These are phyloP conservation scores for Pichia occidentalis DNA, from an alignment of 805 yeast genomes.

Conservation along the genomic window DNA sequence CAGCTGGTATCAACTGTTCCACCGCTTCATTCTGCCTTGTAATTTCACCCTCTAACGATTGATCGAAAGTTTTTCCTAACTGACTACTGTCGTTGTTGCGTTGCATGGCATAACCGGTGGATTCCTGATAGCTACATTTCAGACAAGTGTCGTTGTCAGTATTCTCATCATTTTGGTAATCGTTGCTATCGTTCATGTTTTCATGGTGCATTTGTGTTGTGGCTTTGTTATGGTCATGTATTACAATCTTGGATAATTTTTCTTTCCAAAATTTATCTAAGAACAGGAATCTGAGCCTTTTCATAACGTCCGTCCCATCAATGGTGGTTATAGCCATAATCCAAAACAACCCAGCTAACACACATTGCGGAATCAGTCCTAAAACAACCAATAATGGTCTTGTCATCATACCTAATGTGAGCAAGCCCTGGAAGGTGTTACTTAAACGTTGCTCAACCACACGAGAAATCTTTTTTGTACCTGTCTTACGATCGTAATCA, in stretches of 20 bases:
- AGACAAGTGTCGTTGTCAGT: not conserved
- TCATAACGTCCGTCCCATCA: slow-evolving; percentile 56
- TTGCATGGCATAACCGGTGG: not conserved
- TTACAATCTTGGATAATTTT: slow-evolving; percentile 4
- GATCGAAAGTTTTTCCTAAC: too few species aligned
- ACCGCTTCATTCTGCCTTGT: too few species aligned
- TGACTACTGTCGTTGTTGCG: not conserved
- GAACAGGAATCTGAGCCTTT: slow-evolving; percentile 54
- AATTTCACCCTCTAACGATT: too few species aligned
- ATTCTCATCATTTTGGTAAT: too few species aligned
- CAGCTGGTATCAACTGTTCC: slow-evolving; percentile 6
- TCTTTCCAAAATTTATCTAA: slow-evolving; percentile 43
- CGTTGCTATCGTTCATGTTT: too few species aligned
- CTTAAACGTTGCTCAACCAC: slow-evolving; percentile 90
- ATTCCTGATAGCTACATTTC: not conserved
- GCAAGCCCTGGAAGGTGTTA: slow-evolving; percentile 75
- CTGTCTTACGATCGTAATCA: slow-evolving; percentile 31
- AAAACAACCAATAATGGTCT: slow-evolving; percentile 78
- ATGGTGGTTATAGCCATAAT: slow-evolving; percentile 86
- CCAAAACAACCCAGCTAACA: slow-evolving; percentile 85
- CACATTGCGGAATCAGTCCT: slow-evolving; percentile 86
- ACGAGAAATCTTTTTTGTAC: slow-evolving; percentile 31
- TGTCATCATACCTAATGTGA: slow-evolving; percentile 83
- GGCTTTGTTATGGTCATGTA: not conserved
- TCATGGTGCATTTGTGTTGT: too few species aligned